A percentile compares a stretch with the other conserved stretches of the same genome.
Evolutionary conservation across 805 yeast genomes (phyloP).

Genomic region (Crinitomyces ghanaensis): DNA sequence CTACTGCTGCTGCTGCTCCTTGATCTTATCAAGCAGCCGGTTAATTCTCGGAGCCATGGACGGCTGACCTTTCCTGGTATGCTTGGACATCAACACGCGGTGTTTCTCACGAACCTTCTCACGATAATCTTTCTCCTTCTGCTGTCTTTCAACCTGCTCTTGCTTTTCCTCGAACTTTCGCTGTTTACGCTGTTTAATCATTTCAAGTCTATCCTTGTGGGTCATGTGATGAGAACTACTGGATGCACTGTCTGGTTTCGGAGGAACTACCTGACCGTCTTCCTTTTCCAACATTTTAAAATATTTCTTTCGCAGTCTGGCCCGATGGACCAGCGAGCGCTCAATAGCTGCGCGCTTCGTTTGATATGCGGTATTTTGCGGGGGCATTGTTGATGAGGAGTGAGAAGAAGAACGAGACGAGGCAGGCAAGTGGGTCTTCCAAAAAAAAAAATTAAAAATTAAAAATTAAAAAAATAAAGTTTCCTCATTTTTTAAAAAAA

Average conservation of each 20-base stretch:
- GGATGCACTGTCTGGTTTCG: background rate
- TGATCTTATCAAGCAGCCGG: conserved; percentile 65
- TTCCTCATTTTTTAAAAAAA: too few species aligned
- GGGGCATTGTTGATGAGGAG: too few species aligned
- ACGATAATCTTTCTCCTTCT: conserved; percentile 29
- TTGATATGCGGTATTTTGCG: too few species aligned
- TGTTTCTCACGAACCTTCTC: conserved; percentile 33
- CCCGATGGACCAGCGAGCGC: conserved; percentile 63
- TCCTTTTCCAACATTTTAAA: conserved; percentile 68
- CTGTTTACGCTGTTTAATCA: conserved; percentile 27
- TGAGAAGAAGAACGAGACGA: too few species aligned
- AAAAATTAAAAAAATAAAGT: too few species aligned
- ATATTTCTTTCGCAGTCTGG: conserved; percentile 70
- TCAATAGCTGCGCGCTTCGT: too few species aligned
- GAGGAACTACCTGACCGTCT: conserved; percentile 31
- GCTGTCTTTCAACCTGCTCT: conserved; percentile 30
- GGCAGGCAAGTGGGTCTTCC: too few species aligned
- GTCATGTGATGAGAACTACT: conserved; percentile 18
- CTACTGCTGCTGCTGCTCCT: too few species aligned
- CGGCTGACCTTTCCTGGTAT: conserved; percentile 75
- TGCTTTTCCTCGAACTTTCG: conserved; percentile 32
- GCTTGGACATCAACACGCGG: conserved; percentile 36
- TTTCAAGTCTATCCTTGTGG: conserved; percentile 27
- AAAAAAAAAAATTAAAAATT: too few species aligned
- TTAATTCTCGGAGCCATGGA: conserved; percentile 82